Evolutionary conservation across 306 rosid genomes (phyloP).

Genomic region (Fragaria iinumae): DNA sequence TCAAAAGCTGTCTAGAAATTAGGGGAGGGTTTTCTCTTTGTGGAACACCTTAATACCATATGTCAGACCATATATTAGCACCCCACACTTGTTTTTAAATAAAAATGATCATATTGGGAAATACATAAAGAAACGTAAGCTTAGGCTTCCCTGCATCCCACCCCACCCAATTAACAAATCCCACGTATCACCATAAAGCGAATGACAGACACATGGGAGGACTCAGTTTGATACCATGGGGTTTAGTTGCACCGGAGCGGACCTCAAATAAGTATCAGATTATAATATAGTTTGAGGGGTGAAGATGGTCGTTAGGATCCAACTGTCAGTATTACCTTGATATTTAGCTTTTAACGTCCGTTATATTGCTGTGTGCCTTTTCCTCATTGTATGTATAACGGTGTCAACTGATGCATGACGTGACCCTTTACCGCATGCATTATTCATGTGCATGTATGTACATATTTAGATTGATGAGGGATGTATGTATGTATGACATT

Average conservation of each 20-base stretch:
- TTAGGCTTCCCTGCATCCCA: neutral
- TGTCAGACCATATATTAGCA: neutral
- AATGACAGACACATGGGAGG: neutral
- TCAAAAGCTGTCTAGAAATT: too few relatives aligned
- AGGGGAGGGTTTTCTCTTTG: neutral
- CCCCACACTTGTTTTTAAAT: too few relatives aligned
- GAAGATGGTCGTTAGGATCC: slow-evolving; percentile 12
- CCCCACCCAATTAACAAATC: neutral
- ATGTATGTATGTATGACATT: slow-evolving; percentile 9
- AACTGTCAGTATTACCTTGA: slow-evolving; percentile 31
- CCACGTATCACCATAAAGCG: neutral
- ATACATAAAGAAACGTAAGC: neutral
- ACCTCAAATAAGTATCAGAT: slow-evolving; percentile 13
- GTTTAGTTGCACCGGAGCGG: neutral
- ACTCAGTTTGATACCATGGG: neutral
- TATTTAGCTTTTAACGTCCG: slow-evolving; percentile 37
- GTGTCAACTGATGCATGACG: slow-evolving; percentile 30
- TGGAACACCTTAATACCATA: neutral
- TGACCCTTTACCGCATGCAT: slow-evolving; percentile 26
- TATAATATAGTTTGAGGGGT: neutral
- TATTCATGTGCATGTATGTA: neutral
- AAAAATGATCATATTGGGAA: too few relatives aligned
- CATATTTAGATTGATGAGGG: neutral
- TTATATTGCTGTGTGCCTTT: slow-evolving; percentile 9
- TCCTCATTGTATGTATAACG: slow-evolving; percentile 11